Conservation (phyloP, 768 basidiomycete species). For the Serendipita vermifera region DNA sequence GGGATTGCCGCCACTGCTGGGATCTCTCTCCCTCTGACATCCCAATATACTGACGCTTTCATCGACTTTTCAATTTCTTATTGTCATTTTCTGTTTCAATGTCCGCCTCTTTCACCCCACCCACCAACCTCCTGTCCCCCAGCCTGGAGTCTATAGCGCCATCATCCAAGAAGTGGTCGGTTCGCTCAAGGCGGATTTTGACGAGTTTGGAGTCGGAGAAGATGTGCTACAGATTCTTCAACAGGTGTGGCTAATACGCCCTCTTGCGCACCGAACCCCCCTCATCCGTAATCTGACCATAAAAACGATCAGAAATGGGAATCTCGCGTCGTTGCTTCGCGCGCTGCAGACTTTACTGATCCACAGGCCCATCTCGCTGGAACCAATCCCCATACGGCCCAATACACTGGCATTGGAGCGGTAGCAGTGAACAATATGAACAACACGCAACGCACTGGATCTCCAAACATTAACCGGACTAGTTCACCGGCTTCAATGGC, state of each 20-base stretch:
- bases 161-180: slow-evolving; percentile 95
- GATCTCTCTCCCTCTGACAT: no score
- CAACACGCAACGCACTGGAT: background rate
- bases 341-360: slow-evolving; percentile 44
- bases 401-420: slow-evolving; percentile 17
- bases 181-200: slow-evolving; percentile 83
- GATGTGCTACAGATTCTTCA: slow-evolving; percentile 82
- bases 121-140: no score
- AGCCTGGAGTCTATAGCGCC: slow-evolving; percentile 82
- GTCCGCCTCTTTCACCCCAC: no score
- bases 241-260: slow-evolving; percentile 45
- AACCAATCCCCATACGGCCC: slow-evolving; percentile 34
- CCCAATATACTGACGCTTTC: no score
- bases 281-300: slow-evolving; percentile 13
- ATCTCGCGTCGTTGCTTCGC: slow-evolving; percentile 80
- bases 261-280: slow-evolving; percentile 17
- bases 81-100: no score
- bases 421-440: slow-evolving; percentile 5
- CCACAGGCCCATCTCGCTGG: background rate
- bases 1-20: no score
- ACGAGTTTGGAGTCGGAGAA: slow-evolving; percentile 89
- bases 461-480: background rate
- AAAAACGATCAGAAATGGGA: slow-evolving; percentile 77
- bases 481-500: background rate
- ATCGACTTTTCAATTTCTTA: no score